Evolutionary conservation across 108 stramenopile species (phyloP), one percentile per base, ranked within the genome.

Genomic region (Phaeodactylum tricornutum): DNA sequence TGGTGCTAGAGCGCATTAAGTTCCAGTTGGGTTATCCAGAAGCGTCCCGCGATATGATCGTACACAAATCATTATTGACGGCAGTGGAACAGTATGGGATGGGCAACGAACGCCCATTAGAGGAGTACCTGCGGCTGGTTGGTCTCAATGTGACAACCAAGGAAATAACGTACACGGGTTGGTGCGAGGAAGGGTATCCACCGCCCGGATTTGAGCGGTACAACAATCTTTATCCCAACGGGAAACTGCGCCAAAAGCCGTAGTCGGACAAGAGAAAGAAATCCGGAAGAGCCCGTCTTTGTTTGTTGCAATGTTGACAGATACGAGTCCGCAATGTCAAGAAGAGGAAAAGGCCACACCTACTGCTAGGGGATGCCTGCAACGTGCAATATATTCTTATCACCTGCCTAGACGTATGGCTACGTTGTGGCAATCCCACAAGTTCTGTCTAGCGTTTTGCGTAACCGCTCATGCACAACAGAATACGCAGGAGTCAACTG

Each of bases 21-120:
- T 66, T 79, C 39, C 80, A 84, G 44, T 51, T 92, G 19, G 86
- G 84, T 15, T 92, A 92, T 66, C 90, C 90, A n/a, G 86, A 87
- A 53, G 52, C 75, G 19, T 71, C 83, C 4, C 81, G 54, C 39
- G 87, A 83, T 57, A 76, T 85, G 75, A 31, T 85, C 7, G 63
- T 59, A 32, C 57, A 79, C 9, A 77, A 80, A 32, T 69, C 38
- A 19, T 43, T 84, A 12, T 64, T 84, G 44, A 84, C 81, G 23
- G 84, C 84, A 3, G 77, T 86, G 29, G 84, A 91, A 22, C 74
- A 84, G 50, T 91, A 91, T 45, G 55, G 73, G 11, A 91, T 91
- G 89, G 89, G 89, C 16, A 72, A 61, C 5, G 72, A 37, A 22
- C 66, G 89, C 7, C 75, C 84, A 14, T 51, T 91, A 4, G 70